Evolutionary conservation across 257 asterid species (phyloP), one percentile per base, ranked within the genome.

Genomic region (Nicotiana knightiana): DNA sequence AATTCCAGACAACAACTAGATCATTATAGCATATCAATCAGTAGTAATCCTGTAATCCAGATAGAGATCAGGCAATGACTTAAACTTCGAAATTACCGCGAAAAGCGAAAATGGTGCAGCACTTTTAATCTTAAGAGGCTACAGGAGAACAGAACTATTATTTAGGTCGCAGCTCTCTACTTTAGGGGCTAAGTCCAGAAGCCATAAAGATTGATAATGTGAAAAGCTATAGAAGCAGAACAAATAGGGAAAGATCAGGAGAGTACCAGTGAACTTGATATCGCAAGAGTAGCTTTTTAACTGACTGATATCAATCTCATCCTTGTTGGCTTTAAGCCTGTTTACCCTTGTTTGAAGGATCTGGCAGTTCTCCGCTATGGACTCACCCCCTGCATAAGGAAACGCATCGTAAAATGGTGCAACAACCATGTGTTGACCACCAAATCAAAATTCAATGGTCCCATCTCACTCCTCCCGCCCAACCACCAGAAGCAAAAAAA

Each of bases 321-420:
- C 89, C 87, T 93, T 93, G 81, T 90, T 90, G 10, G 97, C 80
- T 83, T 96, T 96, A 17, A 88, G 89, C 84, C 98, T 85, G 83
- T 94, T 96, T 12, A 96, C 98, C 87, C 97, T 94, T 2, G 98
- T 96, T 82, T 96, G 99, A 67, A 96, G 93, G 84, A 96, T 96
- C 90, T 96, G 99, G 84, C 99, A 96, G 87, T 96, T 94, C 84
- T 93, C 97, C 1, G 90, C 95, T 55, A 90, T 95, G 2, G 98
- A 93, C 55, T 93, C 97, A 73, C 99, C 99, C 73, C 99, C 99
- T 95, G 90, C 90, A 88, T 68, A 68, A 39, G 57, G 21, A n/a
- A 39, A 68, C 33, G 10, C 77, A 68, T 68, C 11, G 2, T 68
- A 68, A 39, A 68, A 9, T 39, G 33, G 57, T n/a, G 77, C 76